Percentiles rank a stretch among this genome's conserved stretches.
phyloP scores from a whole-genome alignment of 1,284 basidiomycete species.

The Uromyces viciae-fabae region DNA sequence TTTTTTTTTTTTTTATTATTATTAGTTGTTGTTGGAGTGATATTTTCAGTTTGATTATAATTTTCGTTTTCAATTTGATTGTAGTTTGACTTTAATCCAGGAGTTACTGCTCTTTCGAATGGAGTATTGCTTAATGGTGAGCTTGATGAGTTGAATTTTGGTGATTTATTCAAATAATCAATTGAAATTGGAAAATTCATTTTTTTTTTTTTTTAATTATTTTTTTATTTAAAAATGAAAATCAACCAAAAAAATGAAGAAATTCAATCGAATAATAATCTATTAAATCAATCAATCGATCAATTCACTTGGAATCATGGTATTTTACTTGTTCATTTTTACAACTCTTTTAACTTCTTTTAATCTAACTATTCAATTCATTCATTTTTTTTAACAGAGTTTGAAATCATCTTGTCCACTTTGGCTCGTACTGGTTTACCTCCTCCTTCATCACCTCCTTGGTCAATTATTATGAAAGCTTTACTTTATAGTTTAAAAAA shows the following conservation, averaged over 20 bases:
- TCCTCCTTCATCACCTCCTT: neutral
- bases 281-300: no score
- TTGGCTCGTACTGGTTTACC: constrained; percentile 1
- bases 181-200: neutral
- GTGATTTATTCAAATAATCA: constrained; percentile 16
- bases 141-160: neutral
- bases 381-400: neutral
- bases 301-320: no score
- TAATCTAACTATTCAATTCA: neutral
- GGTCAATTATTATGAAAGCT: constrained; percentile 6
- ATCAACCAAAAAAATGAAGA: no score
- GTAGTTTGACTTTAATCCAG: constrained; percentile 20
- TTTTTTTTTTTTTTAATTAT: neutral
- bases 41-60: neutral
- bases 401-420: neutral
- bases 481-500: neutral
- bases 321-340: no score
- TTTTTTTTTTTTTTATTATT: neutral
- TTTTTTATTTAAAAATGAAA: no score
- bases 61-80: no score
- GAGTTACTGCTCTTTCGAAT: constrained; percentile 24
- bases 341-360: no score
- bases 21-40: neutral
- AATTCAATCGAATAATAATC: no score
- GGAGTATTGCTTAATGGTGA: neutral